Evolutionary conservation across 192 early-diverging fungal genomes (phyloP), one percentile per base, ranked within the genome.

Genomic region (Oehlia diaphana): DNA sequence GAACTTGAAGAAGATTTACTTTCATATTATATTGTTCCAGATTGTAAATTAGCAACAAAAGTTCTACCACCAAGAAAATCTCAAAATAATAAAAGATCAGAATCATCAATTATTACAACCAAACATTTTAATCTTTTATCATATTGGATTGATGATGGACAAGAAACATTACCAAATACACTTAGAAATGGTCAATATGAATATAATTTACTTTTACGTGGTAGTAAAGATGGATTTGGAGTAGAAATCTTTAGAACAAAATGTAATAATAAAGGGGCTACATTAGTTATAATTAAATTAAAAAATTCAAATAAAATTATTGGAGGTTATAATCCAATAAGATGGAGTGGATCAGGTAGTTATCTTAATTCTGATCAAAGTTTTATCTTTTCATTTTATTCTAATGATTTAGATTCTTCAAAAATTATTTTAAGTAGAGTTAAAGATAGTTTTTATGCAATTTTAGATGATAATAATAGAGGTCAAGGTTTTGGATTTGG

Each of bases 121-220:
- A 44, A 39, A 35, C 77, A 71, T 16, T 44, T 42, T 14, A 16
- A 12, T 42, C 19, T 79, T 35, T 63, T 79, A 23, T 33, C 77
- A 53, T 42, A 53, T 35, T 79, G 77, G 77, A 79, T 79, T 26
- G 10, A 79, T 39, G n/a, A 63, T 42, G 31, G 14, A 26, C 21
- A 35, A 28, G 33, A 70, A 26, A 19, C 19, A 58, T 21, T 16
- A 42, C 7, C 13, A 23, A 49, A 21, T 35, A 9, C 16, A 21
- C 33, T 28, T 33, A 21, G 44, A 28, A 35, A 26, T 9, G 28
- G 7, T 13, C 63, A 63, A 28, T 77, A 66, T 49, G 9, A 53
- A 49, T 78, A 71, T 42, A 71, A 70, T 58, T 71, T 78, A 13
- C n/a, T 78, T 23, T 67, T 70, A 31, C 77, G 77, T 37, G 77